Evolutionary conservation across 768 basidiomycete species (phyloP).

Genomic region (Boletus reticulatus): DNA sequence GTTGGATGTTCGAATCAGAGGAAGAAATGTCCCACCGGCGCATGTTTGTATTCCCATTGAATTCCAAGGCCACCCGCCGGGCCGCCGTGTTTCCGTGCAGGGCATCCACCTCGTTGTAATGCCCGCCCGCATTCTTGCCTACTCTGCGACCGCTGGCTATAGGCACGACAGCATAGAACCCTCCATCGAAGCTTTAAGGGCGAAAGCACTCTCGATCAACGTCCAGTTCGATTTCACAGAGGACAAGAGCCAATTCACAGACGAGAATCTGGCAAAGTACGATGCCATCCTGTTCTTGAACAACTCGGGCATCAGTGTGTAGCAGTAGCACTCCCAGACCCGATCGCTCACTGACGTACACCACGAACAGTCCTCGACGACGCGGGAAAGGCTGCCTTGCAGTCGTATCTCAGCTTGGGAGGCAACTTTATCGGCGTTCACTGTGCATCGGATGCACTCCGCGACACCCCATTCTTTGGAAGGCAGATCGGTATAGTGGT

Average conservation of each 20-base stretch:
- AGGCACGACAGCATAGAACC: slow-evolving; percentile 77
- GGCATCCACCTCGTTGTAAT: slow-evolving; percentile 5
- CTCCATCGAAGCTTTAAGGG: slow-evolving; percentile 55
- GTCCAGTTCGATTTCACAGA: slow-evolving; percentile 65
- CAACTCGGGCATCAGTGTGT: slow-evolving; percentile 65
- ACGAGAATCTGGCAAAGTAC: slow-evolving; percentile 50
- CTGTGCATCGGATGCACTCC: slow-evolving; percentile 59
- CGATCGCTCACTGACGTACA: background rate
- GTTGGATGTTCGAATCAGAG: background rate
- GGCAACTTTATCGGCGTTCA: slow-evolving; percentile 74
- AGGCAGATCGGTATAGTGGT: slow-evolving; percentile 49
- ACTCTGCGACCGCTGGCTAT: slow-evolving; percentile 59
- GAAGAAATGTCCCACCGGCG: background rate
- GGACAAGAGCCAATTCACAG: slow-evolving; percentile 54
- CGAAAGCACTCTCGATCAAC: slow-evolving; percentile 43
- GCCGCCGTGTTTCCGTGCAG: background rate
- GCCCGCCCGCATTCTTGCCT: slow-evolving; percentile 50
- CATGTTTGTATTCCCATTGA: slow-evolving; percentile 11
- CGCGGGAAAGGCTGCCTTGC: slow-evolving; percentile 57
- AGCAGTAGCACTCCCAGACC: background rate
- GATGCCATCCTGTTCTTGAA: slow-evolving; percentile 69
- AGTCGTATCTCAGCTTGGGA: slow-evolving; percentile 61
- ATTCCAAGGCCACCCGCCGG: slow-evolving; percentile 16
- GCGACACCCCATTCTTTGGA: slow-evolving; percentile 55
- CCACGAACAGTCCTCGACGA: slow-evolving; percentile 49